Evolutionary conservation across 2,329 filamentous ascomycete species (phyloP).

Genomic region (Zymoseptoria passerinii): DNA sequence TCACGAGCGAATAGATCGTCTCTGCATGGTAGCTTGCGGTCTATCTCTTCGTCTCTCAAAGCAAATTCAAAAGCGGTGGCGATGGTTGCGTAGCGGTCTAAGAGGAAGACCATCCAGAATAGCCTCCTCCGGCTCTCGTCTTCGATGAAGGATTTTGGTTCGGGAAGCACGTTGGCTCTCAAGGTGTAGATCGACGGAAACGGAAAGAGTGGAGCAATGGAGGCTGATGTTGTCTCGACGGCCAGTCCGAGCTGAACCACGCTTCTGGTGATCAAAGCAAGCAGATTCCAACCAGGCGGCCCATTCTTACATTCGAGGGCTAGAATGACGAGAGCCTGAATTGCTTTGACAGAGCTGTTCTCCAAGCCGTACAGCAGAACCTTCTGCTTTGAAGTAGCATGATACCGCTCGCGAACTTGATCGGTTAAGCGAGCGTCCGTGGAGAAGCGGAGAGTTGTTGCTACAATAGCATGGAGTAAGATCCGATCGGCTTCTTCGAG

Average conservation of each 20-base stretch:
- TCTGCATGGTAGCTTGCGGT: slow-evolving; percentile 75
- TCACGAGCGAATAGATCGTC: slow-evolving; percentile 82
- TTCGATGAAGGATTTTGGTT: slow-evolving; percentile 77
- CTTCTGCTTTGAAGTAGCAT: slow-evolving; percentile 73
- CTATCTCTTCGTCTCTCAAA: slow-evolving; percentile 80
- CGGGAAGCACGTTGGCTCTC: slow-evolving; percentile 73
- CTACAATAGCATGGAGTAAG: slow-evolving; percentile 79
- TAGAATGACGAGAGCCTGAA: slow-evolving; percentile 81
- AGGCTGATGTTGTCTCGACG: slow-evolving; percentile 71
- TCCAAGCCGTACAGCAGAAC: slow-evolving; percentile 83
- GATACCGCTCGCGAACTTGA: slow-evolving; percentile 64
- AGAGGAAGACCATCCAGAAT: slow-evolving; percentile 90
- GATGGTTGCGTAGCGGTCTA: slow-evolving; percentile 84
- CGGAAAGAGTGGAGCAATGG: slow-evolving; percentile 67
- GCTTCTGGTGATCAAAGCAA: slow-evolving; percentile 79
- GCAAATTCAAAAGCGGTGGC: slow-evolving; percentile 90
- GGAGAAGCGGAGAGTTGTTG: slow-evolving; percentile 77
- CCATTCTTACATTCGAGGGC: slow-evolving; percentile 82
- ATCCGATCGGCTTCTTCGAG: slow-evolving; percentile 76
- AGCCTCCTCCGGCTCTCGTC: slow-evolving; percentile 76
- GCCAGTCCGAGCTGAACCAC: slow-evolving; percentile 82
- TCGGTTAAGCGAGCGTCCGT: slow-evolving; percentile 66
- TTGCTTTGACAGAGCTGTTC: slow-evolving; percentile 77
- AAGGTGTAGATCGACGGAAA: slow-evolving; percentile 86
- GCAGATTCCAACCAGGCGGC: slow-evolving; percentile 83